Conservation (phyloP, 2,329 filamentous ascomycete species). For the Thielaviopsis populi region DNA sequence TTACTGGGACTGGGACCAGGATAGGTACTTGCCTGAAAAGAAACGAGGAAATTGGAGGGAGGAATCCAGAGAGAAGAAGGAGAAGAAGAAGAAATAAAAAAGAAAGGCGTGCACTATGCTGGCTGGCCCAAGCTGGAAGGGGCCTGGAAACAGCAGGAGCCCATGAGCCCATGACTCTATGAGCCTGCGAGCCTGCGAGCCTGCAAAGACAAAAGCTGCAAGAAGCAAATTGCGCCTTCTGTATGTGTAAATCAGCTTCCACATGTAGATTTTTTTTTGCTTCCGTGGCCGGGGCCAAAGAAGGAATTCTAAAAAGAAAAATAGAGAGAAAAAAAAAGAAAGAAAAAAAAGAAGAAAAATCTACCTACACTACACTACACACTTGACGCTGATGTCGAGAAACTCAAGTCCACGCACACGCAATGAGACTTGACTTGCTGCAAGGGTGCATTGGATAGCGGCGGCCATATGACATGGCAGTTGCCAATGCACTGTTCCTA, state of each 20-base stretch:
- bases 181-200: background rate
- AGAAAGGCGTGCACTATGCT: slow-evolving; percentile 5
- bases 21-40: background rate
- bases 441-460: too few relatives aligned
- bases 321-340: background rate
- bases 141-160: background rate
- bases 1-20: background rate
- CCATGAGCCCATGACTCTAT: background rate
- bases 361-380: background rate
- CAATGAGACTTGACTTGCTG: too few relatives aligned
- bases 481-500: too few relatives aligned
- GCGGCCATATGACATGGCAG: too few relatives aligned
- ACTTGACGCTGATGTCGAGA: too few relatives aligned
- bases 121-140: slow-evolving; percentile 8
- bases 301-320: too few relatives aligned
- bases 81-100: too few relatives aligned
- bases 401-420: too few relatives aligned
- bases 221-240: slow-evolving; percentile 3
- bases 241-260: slow-evolving; percentile 1
- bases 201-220: background rate
- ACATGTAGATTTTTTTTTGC: background rate
- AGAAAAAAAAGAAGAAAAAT: background rate
- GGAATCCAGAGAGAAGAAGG: slow-evolving; percentile 1
- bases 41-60: slow-evolving; percentile 7
- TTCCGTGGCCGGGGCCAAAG: too few relatives aligned